phyloP scores from a whole-genome alignment of 352 stramenopile species.

The Blastocystis sp. region DNA sequence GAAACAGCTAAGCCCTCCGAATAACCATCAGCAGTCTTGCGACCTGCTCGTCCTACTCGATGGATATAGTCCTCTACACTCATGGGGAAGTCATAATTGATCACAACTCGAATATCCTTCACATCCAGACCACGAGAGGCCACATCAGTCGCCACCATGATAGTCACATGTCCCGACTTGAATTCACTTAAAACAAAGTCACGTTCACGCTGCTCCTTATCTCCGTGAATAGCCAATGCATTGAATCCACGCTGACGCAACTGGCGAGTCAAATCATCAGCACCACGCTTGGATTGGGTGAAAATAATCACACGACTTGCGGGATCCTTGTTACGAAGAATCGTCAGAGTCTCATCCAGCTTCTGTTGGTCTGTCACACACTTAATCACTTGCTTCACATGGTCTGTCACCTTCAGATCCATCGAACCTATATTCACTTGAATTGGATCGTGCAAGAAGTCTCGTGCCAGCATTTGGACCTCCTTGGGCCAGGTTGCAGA shows the following conservation, averaged over 20 bases:
- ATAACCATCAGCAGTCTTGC: constrained; percentile 77
- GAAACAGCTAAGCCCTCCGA: constrained; percentile 82
- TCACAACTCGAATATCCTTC: constrained; percentile 96
- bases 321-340: constrained; percentile 82
- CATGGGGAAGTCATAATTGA: constrained; percentile 98
- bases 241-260: constrained; percentile 87
- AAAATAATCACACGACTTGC: constrained; percentile 95
- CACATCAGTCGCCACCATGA: constrained; percentile 97
- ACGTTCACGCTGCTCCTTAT: constrained; percentile 95
- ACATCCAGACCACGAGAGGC: constrained; percentile 97
- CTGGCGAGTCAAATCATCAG: constrained; percentile 90
- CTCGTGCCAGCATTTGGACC: constrained; percentile 89
- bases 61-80: constrained; percentile 98
- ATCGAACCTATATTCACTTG: constrained; percentile 89
- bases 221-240: constrained; percentile 94
- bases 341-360: constrained; percentile 75
- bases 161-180: constrained; percentile 86
- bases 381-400: constrained; percentile 94
- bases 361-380: constrained; percentile 81
- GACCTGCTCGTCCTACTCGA: constrained; percentile 94
- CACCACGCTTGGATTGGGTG: constrained; percentile 96
- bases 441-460: constrained; percentile 95
- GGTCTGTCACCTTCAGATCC: constrained; percentile 94
- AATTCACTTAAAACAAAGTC: constrained; percentile 95
- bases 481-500: constrained; percentile 96